Conservation (phyloP, 371 early-diverging fungal genomes). For the Apophysomyces sp. region DNA sequence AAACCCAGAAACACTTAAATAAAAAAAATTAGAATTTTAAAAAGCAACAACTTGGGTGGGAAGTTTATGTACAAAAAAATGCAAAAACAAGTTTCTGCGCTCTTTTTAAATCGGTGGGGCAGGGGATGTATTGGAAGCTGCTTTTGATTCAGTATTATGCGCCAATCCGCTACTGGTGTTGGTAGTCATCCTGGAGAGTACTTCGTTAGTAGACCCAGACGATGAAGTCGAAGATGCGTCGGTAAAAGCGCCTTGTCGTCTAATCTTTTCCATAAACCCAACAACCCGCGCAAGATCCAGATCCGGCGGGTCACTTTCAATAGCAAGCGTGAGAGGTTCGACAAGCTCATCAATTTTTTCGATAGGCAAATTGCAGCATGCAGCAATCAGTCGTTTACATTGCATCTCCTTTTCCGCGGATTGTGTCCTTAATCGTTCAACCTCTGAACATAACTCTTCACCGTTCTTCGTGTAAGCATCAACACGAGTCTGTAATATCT, state of each 20-base stretch:
- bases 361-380: conserved; percentile 67
- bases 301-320: conserved; percentile 73
- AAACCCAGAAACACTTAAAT: too few relatives aligned
- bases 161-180: not conserved
- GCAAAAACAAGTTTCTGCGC: not conserved
- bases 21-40: too few relatives aligned
- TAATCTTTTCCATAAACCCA: conserved; percentile 58
- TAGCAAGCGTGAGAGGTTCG: conserved; percentile 64
- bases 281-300: conserved; percentile 59
- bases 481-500: conserved; percentile 41
- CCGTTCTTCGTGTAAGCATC: conserved; percentile 48
- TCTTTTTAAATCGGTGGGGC: not conserved
- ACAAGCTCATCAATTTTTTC: conserved; percentile 71
- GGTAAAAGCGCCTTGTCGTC: conserved; percentile 40
- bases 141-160: not conserved
- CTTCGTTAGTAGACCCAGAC: not conserved
- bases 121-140: not conserved
- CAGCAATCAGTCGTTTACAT: conserved; percentile 75
- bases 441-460: conserved; percentile 36
- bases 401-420: conserved; percentile 59
- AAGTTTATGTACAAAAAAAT: not conserved
- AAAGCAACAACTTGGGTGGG: too few relatives aligned
- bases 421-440: conserved; percentile 31
- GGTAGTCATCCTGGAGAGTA: not conserved
- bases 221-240: conserved; percentile 6